Base-by-base conservation (phyloP, 164 flowering plant genomes). In the Dillenia suffruticosa region DNA sequence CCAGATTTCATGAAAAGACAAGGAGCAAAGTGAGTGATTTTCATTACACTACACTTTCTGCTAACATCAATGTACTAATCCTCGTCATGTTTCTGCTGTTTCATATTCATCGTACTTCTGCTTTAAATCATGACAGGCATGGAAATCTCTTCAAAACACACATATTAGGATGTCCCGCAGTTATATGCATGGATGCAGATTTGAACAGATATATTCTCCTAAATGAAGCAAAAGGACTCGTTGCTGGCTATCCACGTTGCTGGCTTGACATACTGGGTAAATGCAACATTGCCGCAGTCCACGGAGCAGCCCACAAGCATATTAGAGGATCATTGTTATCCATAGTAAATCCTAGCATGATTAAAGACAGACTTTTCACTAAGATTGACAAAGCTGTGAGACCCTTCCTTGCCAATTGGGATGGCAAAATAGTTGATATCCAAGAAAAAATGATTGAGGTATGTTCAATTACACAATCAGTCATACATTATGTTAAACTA, bases 171-270 rank as follows among this genome's bases (percentile, higher is more conserved):
- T 91, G 89, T 50, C 99, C 99, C 12, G 84, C 96, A 32, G 61
- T 91, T 45, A 82, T 91, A 10, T 94, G 95, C 49, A 87, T 91
- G 99, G 97, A 94, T 76, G 89, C 97, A 68, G 99, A 91, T 67
- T 63, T 91, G 19, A 94, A 94, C 78, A 77, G 85, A 72, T 86
- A 79, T 74, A 89, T 94, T 8, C 82, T 94, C 8, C 63, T 86
- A 87, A 94, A 88, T 70, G 99, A 94, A 74, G 72, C 81, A 44
- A 89, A 89, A 76, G 99, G 99, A 3, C 76, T 94, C 26, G 81
- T 94, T 62, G 93, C 99, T 55, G 99, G 99, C 9, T 94, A 94
- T 74, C 99, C 99, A 13, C 85, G 86, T 49, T 91, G 96, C 62
- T 87, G 86, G 95, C 62, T 91, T 19, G 96, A 87, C 63, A 87